Evolutionary conservation across 441 rosid species (phyloP).

Genomic region (Gossypium aridum): DNA sequence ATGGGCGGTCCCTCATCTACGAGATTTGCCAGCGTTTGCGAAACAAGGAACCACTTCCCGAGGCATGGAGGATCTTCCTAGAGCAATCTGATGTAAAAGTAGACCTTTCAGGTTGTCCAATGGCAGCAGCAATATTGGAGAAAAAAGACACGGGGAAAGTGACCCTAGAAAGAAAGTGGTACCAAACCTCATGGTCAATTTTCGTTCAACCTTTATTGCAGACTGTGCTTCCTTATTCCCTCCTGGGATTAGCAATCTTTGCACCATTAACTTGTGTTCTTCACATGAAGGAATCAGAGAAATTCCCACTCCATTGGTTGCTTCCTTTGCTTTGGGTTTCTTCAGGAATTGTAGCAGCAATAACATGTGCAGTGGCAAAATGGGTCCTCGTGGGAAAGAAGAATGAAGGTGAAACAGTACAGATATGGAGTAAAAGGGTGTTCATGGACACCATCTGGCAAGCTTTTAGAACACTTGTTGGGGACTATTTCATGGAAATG

Average conservation of each 20-base stretch:
- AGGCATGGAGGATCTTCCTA: slow-evolving; percentile 53
- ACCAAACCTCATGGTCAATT: slow-evolving; percentile 41
- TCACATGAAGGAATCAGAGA: slow-evolving; percentile 21
- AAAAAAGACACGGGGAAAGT: slow-evolving; percentile 23
- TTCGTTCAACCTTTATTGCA: slow-evolving; percentile 55
- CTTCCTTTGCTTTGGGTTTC: slow-evolving; percentile 46
- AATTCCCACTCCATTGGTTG: slow-evolving; percentile 31
- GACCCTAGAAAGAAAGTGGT: slow-evolving; percentile 46
- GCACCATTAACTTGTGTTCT: slow-evolving; percentile 32
- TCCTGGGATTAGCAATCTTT: slow-evolving; percentile 33
- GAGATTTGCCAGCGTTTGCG: slow-evolving; percentile 62
- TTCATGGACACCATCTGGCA: slow-evolving; percentile 66
- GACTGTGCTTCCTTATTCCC: slow-evolving; percentile 46
- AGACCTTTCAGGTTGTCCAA: slow-evolving; percentile 62
- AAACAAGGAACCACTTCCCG: slow-evolving; percentile 54
- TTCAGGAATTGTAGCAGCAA: slow-evolving; percentile 37
- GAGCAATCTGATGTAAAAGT: slow-evolving; percentile 65
- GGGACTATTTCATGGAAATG: slow-evolving; percentile 61
- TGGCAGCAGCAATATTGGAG: slow-evolving; percentile 35
- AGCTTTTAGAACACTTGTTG: slow-evolving; percentile 48
- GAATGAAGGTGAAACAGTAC: slow-evolving; percentile 42
- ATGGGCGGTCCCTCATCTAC: slow-evolving; percentile 59
- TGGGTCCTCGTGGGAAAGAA: slow-evolving; percentile 58
- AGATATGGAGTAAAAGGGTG: slow-evolving; percentile 46
- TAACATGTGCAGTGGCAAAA: slow-evolving; percentile 42